Evolutionary conservation across 192 early-diverging fungal species (phyloP), one percentile per base, ranked within the genome.

Genomic region (Spinellus fusiger): DNA sequence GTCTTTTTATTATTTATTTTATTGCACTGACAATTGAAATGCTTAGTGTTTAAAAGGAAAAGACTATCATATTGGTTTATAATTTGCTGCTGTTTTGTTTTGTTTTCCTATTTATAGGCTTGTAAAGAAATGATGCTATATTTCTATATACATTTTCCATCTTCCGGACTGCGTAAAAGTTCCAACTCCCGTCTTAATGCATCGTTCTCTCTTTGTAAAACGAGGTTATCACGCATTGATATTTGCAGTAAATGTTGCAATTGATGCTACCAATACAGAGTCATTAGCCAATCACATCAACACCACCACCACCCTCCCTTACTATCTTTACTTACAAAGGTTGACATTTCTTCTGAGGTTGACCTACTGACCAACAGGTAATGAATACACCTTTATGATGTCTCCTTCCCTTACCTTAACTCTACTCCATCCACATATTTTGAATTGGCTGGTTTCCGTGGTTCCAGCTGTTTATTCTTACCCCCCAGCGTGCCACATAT

Each of bases 171-270:
- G 53, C 34, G 53, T 8, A 63, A 47, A 22, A 46, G 49, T 20
- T 67, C 58, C 38, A 67, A 32, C 59, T 67, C 65, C 5, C n/a
- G 29, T 47, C 57, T 52, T 20, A 67, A 29, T 9, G 28, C 23
- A 26, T 67, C 65, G 22, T 67, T 67, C 40, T 67, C 65, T 6
- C 37, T 51, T 47, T 54, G 51, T 29, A 67, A 32, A 9, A 32
- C 37, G 5, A 35, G 23, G 12, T 60, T 67, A 54, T 67, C 65
- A 34, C 44, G 37, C 10, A 51, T 27, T 26, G 52, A 47, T n/a
- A 54, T 22, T 22, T 59, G 58, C 23, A 67, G 32, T 40, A 67
- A 32, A 22, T 55, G 28, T 22, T 67, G 33, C 23, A 67, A 31
- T 29, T 53, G 56, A 4, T 60, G 51, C 35, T 59, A 9, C 18